Evolutionary conservation across 768 basidiomycete genomes (phyloP).

Genomic region (Ramaria sp.): DNA sequence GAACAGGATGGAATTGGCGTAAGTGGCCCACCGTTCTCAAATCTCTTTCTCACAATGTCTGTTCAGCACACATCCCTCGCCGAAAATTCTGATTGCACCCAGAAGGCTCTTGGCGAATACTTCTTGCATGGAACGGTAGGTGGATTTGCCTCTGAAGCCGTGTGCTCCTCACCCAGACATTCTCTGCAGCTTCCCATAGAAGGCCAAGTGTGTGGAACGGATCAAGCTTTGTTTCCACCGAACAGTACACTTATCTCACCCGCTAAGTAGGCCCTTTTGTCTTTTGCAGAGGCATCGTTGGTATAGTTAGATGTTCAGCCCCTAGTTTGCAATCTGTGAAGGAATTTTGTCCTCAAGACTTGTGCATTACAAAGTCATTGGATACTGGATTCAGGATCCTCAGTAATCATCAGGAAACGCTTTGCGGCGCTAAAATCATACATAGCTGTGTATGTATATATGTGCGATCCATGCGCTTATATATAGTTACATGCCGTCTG

Average conservation of each 20-base stretch:
- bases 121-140: conserved; percentile 4
- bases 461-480: no score
- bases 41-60: not conserved
- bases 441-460: no score
- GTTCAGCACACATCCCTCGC: conserved; percentile 1
- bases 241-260: not conserved
- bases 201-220: not conserved
- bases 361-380: no score
- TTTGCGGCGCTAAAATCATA: no score
- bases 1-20: conserved; percentile 21
- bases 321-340: no score
- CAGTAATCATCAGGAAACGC: no score
- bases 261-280: not conserved
- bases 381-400: no score
- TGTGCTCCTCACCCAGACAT: not conserved
- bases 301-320: no score
- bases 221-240: conserved; percentile 1
- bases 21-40: conserved; percentile 6
- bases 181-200: not conserved
- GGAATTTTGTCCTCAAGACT: no score
- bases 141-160: not conserved
- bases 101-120: not conserved
- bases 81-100: conserved; percentile 3
- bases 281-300: no score
- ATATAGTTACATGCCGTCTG: no score